Conservation (phyloP, 257 asterid genomes). For the Haberlea rhodopensis region DNA sequence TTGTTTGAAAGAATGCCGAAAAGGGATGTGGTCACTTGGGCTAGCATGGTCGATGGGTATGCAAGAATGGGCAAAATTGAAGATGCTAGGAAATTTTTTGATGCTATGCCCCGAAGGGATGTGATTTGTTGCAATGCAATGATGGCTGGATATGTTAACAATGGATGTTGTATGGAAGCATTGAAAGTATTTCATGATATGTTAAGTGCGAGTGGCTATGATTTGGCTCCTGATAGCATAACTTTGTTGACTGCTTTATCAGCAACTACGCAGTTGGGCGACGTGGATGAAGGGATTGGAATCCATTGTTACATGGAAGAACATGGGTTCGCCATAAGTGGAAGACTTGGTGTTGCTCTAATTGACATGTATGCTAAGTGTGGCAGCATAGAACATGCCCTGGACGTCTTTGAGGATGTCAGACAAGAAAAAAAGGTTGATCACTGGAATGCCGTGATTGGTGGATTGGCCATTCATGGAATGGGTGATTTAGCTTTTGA, state of each 20-base stretch:
- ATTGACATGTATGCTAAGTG: constrained; percentile 88
- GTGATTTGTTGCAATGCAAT: constrained; percentile 81
- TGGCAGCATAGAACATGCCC: constrained; percentile 62
- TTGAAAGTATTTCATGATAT: constrained; percentile 60
- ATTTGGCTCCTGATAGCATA: constrained; percentile 58
- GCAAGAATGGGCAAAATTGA: constrained; percentile 53
- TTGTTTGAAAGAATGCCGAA: constrained; percentile 60
- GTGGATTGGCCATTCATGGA: constrained; percentile 84
- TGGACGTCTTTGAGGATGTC: constrained; percentile 50
- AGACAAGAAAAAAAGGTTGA: constrained; percentile 45
- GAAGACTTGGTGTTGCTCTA: constrained; percentile 72
- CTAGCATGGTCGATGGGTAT: constrained; percentile 72
- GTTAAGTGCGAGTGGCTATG: constrained; percentile 29
- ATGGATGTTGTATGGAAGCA: constrained; percentile 55
- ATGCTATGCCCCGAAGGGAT: constrained; percentile 71
- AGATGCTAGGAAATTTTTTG: constrained; percentile 60
- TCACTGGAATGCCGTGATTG: constrained; percentile 86
- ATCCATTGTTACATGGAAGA: constrained; percentile 48
- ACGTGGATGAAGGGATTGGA: constrained; percentile 53
- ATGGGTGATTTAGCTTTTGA: constrained; percentile 64
- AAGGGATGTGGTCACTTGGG: constrained; percentile 78
- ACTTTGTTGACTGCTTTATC: constrained; percentile 66
- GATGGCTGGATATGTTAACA: constrained; percentile 80
- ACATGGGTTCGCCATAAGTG: constrained; percentile 39
- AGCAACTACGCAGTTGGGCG: constrained; percentile 64